These are phyloP conservation scores for Hyphopichia wangnamkhiaoensis DNA, from an alignment of 1,139 yeast genomes.

Conservation along the genomic window DNA sequence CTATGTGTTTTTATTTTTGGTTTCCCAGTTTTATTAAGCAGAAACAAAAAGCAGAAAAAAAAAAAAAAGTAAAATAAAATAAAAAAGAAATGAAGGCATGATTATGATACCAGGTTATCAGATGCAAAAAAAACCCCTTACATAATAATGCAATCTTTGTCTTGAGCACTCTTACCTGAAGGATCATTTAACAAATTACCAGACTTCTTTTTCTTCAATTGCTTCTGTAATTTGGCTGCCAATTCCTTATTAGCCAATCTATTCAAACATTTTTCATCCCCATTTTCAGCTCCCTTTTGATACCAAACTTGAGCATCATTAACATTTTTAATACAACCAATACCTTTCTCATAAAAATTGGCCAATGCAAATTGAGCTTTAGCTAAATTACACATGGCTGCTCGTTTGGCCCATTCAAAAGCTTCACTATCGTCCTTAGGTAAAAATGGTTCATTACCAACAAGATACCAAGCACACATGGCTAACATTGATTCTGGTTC, in stretches of 20 bases:
- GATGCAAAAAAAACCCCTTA: constrained; percentile 16
- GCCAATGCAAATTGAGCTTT: constrained; percentile 90
- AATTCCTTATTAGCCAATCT: constrained; percentile 36
- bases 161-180: constrained; percentile 22
- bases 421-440: constrained; percentile 83
- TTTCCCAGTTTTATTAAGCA: too few relatives aligned
- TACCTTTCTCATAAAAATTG: constrained; percentile 81
- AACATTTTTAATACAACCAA: constrained; percentile 70
- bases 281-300: constrained; percentile 68
- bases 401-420: constrained; percentile 89
- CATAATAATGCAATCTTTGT: constrained; percentile 48
- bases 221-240: constrained; percentile 32
- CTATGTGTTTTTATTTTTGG: neutral
- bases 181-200: constrained; percentile 5
- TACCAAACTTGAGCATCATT: constrained; percentile 74
- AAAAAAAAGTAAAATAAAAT: too few relatives aligned
- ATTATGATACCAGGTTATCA: too few relatives aligned
- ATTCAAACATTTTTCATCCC: constrained; percentile 64
- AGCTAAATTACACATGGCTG: constrained; percentile 71
- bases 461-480: constrained; percentile 94
- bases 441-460: constrained; percentile 83
- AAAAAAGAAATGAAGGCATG: too few relatives aligned
- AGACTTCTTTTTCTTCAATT: constrained; percentile 24
- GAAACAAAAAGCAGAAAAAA: too few relatives aligned
- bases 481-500: constrained; percentile 91